Base-by-base conservation (phyloP, 257 asterid species). In the Euphrasia confusa region DNA sequence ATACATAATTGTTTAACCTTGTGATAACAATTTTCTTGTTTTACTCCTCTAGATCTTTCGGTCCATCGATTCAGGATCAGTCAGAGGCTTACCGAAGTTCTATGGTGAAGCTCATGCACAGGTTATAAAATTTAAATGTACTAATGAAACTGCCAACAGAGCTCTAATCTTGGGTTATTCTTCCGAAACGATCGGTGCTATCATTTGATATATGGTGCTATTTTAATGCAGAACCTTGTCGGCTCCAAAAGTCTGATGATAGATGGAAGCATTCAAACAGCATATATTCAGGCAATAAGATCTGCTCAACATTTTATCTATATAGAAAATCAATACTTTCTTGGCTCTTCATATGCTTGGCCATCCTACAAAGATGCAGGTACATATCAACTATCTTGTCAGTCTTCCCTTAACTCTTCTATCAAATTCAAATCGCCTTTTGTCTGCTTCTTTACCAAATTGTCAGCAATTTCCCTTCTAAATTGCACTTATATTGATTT, bases 331-430 rank as follows among this genome's bases (percentile, higher is more conserved):
- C 97, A 89, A 64, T 89, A 89, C 75, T 89, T 89, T 77, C 90
- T 89, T 54, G 97, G 97, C 67, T 84, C 97, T 52, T 86, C 97
- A 2, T 89, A 86, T 68, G 95, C 84, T 66, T 89, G 97, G 97
- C 86, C 87, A 4, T 75, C 92, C 1, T 86, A 84, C 84, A 81
- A 80, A 74, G 81, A 83, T 86, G 95, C 95, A 68, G 97, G 97
- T 89, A 53, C 66, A 5, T 28, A 65, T 72, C 50, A 44, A 11
- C 13, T 11, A 13, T 44, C 15, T 44, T 13, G 15, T 44, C 15
- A 2, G 15, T 44, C 50, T 44, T 44, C 15, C 50, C 50, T 44
- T 12, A 7, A 11, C 12, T n/a, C 18, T 65, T 39, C 49, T 64
- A 12, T 61, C 13, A 42, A 42, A 14, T 42, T 42, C 50, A 40